A percentile compares a stretch with the other conserved stretches of the same genome.
Conservation (phyloP, 208 protist species). For the Trypanosoma platydactyli region DNA sequence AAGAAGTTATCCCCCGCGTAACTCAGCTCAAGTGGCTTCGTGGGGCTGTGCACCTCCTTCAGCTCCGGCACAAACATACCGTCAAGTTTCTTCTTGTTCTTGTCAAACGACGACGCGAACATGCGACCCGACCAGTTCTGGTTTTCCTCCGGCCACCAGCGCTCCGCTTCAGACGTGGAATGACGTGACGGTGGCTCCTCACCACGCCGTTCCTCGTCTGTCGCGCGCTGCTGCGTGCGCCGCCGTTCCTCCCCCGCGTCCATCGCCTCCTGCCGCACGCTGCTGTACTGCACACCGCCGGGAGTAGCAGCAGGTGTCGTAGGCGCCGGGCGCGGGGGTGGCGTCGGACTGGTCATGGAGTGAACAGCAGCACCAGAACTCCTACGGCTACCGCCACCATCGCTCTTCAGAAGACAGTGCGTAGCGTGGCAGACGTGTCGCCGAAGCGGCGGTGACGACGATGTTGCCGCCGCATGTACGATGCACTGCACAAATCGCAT, state of each 20-base stretch:
- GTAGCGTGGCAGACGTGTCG: slow-evolving; percentile 9
- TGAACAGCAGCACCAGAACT: background rate
- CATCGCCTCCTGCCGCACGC: slow-evolving; percentile 38
- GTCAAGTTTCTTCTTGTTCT: slow-evolving; percentile 75
- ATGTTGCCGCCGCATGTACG: slow-evolving; percentile 1
- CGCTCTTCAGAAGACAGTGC: background rate
- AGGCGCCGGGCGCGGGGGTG: slow-evolving; percentile 41
- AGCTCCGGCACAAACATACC: slow-evolving; percentile 88
- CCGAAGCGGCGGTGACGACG: slow-evolving; percentile 7
- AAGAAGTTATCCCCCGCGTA: slow-evolving; percentile 80
- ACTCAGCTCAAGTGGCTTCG: slow-evolving; percentile 70
- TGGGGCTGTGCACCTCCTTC: slow-evolving; percentile 57
- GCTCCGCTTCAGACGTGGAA: slow-evolving; percentile 38
- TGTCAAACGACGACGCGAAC: slow-evolving; percentile 68
- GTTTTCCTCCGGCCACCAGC: slow-evolving; percentile 73
- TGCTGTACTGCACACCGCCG: slow-evolving; percentile 80
- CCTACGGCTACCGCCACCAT: background rate
- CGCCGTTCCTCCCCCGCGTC: slow-evolving; percentile 49
- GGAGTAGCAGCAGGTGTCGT: slow-evolving; percentile 69
- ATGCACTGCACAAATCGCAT: slow-evolving; percentile 8
- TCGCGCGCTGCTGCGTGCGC: slow-evolving; percentile 59
- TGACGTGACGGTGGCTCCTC: slow-evolving; percentile 34
- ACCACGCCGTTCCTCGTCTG: slow-evolving; percentile 60
- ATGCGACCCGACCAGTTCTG: slow-evolving; percentile 72
- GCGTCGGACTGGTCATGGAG: slow-evolving; percentile 23